A percentile compares a stretch with the other conserved stretches of the same genome.
phyloP scores from a whole-genome alignment of 176 grass and related monocot species.

The Eremochloa ophiuroides region DNA sequence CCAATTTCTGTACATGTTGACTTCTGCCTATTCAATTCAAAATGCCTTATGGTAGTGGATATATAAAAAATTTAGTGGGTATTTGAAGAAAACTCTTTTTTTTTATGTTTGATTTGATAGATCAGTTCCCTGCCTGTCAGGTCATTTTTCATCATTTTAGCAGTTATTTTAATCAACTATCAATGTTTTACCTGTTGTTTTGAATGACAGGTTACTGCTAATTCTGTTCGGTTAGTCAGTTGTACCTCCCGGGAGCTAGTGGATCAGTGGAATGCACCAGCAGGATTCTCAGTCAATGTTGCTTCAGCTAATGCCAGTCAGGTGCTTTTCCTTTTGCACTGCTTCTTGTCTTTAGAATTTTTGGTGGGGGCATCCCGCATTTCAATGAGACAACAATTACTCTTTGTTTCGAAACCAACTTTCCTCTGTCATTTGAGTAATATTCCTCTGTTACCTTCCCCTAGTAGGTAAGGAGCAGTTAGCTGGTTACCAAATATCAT shows the following conservation, averaged over 20 bases:
- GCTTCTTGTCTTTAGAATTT: background rate
- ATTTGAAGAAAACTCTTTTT: background rate
- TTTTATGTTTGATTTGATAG: background rate
- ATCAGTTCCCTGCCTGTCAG: background rate
- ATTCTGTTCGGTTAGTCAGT: constrained; percentile 75
- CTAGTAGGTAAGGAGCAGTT: background rate
- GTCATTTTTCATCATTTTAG: background rate
- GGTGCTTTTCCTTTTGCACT: constrained; percentile 29
- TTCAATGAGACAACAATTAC: background rate
- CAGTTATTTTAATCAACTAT: constrained; percentile 3
- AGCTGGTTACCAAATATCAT: background rate
- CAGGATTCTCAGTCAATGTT: constrained; percentile 87
- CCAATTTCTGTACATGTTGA: background rate
- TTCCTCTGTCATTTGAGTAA: background rate
- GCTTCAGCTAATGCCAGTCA: constrained; percentile 90
- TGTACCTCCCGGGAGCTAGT: constrained; percentile 81
- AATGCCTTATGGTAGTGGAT: background rate
- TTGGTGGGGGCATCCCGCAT: background rate
- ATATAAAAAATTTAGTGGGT: background rate
- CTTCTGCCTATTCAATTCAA: background rate
- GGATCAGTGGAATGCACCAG: constrained; percentile 88
- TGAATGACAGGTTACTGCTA: constrained; percentile 70
- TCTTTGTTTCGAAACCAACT: background rate
- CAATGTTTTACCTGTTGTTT: constrained; percentile 18
- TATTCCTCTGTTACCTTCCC: background rate